Conservation (phyloP, 1,284 basidiomycete species). For the Papiliotrema flavescens region DNA sequence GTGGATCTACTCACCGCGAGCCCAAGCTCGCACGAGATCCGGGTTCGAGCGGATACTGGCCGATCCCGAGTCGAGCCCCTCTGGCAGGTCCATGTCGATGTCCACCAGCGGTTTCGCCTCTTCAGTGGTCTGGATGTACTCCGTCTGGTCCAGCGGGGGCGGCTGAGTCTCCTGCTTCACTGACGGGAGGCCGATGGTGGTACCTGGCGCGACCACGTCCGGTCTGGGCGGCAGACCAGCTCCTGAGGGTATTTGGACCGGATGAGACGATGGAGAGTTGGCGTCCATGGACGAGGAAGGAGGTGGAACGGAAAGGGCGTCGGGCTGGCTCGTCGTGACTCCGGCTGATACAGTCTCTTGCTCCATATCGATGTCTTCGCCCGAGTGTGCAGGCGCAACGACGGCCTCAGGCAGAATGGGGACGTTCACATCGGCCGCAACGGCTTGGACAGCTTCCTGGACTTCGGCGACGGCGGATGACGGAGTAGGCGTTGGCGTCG, state of each 20-base stretch:
- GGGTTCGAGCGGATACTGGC: constrained; percentile 33
- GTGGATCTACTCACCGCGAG: constrained; percentile 17
- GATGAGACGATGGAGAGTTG: background rate
- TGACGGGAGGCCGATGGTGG: background rate
- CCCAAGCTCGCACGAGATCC: constrained; percentile 27
- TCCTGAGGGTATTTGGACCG: background rate
- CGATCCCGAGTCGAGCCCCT: constrained; percentile 29
- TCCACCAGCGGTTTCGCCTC: background rate
- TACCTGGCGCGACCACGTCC: background rate
- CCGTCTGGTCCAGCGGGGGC: too few relatives aligned
- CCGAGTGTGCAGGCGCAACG: constrained; percentile 9
- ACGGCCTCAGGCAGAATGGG: constrained; percentile 15
- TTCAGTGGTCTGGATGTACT: too few relatives aligned
- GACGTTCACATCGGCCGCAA: constrained; percentile 14
- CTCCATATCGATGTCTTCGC: constrained; percentile 15
- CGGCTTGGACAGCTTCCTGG: constrained; percentile 6
- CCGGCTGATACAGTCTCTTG: too few relatives aligned
- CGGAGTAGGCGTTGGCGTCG: background rate
- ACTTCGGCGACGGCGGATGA: constrained; percentile 11
- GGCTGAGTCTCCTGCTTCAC: too few relatives aligned
- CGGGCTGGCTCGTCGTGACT: too few relatives aligned
- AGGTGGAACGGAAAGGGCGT: too few relatives aligned
- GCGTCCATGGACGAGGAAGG: too few relatives aligned
- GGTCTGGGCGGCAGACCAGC: background rate
- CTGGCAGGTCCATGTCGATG: constrained; percentile 15